Base-by-base conservation (phyloP, 495 filamentous ascomycete species). In the Neurospora sp. region DNA sequence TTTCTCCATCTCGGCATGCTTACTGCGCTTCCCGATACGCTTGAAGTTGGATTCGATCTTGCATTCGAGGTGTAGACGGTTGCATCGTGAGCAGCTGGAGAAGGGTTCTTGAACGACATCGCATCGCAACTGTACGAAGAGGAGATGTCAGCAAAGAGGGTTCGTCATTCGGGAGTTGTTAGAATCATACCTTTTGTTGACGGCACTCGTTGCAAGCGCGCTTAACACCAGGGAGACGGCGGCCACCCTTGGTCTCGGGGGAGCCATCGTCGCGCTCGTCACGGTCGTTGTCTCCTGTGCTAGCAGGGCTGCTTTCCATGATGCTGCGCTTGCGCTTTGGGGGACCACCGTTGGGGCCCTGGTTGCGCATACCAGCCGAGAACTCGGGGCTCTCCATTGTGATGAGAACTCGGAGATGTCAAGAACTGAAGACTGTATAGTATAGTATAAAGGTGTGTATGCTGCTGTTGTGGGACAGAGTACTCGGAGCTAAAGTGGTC, bases 41-140 rank as follows among this genome's bases (percentile, higher is more conserved):
- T 96, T 96, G 84, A 98, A 98, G 79, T 95, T 94, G 74, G 92
- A 92, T 80, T 97, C 93, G 80, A 98, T 97, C 78, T 93, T 93
- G 87, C 95, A 98, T 35, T 90, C 88, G 73, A 97, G 92, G 78
- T 91, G 92, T 73, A 96, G 87, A 77, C 93, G 93, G 79, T 88
- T 91, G 84, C 95, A 98, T 76, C 95, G 87, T 39, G 90, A 91
- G 82, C 95, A 98, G 75, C 89, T 86, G 70, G 87, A 86, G 82
- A 93, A 97, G 6, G 93, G 92, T 72, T 94, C 93, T 84, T 95
- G 92, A 66, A 93, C 84, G 73, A 97, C 94, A 87, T 97, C 92
- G 87, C 95, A 98, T 77, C 92, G 91, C 73, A 96, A 87, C 93
- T 81, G 66, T 18, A 70, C 20, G 31, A 20, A 27, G 3, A 16